Evolutionary conservation across 2,329 filamentous ascomycete genomes (phyloP).

Genomic region (Alternaria sp.): DNA sequence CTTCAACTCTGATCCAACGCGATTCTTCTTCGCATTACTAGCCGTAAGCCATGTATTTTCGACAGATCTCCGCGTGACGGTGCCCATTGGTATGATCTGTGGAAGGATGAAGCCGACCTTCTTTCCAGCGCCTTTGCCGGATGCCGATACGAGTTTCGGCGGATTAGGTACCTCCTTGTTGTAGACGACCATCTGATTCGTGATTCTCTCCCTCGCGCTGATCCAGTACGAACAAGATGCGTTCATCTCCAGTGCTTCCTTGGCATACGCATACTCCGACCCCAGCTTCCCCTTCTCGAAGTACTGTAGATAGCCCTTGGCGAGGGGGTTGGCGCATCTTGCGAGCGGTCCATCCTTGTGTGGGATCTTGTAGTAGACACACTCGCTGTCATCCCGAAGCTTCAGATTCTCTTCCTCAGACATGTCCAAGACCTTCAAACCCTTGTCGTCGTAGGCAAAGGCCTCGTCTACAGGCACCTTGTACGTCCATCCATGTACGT

Average conservation of each 20-base stretch:
- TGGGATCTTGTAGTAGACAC: slow-evolving; percentile 88
- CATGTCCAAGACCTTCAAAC: slow-evolving; percentile 78
- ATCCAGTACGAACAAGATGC: slow-evolving; percentile 99
- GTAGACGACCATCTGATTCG: slow-evolving; percentile 93
- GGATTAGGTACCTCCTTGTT: slow-evolving; percentile 61
- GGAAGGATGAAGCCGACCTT: slow-evolving; percentile 85
- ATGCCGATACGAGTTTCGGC: slow-evolving; percentile 31
- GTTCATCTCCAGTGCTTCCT: slow-evolving; percentile 97
- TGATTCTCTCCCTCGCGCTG: slow-evolving; percentile 90
- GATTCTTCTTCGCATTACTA: slow-evolving; percentile 94
- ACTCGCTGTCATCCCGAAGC: slow-evolving; percentile 69
- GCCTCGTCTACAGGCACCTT: slow-evolving; percentile 70
- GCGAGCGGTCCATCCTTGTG: slow-evolving; percentile 92
- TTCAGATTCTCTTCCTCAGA: slow-evolving; percentile 70
- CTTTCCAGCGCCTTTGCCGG: slow-evolving; percentile 24
- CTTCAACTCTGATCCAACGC: slow-evolving; percentile 95
- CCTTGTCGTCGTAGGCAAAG: slow-evolving; percentile 70
- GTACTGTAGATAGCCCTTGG: slow-evolving; percentile 87
- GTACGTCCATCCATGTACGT: slow-evolving; percentile 93
- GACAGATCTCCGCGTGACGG: slow-evolving; percentile 89
- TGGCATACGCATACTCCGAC: slow-evolving; percentile 88
- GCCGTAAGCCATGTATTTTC: slow-evolving; percentile 99
- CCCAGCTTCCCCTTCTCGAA: slow-evolving; percentile 89
- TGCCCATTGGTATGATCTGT: slow-evolving; percentile 97
- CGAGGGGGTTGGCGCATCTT: slow-evolving; percentile 84